These are phyloP conservation scores for Triticum turgidum DNA, from an alignment of 176 grass and related monocot species.

Conservation along the genomic window DNA sequence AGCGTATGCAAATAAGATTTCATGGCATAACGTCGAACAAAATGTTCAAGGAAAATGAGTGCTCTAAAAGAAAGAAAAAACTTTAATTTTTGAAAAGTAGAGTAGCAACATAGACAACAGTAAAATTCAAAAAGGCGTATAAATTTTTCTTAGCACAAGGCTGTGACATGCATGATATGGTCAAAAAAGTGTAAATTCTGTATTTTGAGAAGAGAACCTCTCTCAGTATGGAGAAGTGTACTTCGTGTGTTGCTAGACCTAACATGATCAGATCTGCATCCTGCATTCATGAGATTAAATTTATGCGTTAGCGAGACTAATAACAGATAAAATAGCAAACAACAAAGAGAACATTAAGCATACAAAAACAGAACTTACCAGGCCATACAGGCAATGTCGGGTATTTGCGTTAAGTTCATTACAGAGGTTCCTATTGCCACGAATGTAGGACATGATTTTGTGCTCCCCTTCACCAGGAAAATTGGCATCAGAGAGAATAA, in stretches of 20 bases:
- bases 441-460: constrained; percentile 99
- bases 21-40: constrained; percentile 19
- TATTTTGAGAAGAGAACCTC: constrained; percentile 62
- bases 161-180: not conserved
- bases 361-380: constrained; percentile 56
- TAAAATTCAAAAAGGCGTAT: not conserved
- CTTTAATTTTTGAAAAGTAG: not conserved
- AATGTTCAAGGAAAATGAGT: not conserved
- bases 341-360: not conserved
- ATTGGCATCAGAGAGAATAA: constrained; percentile 99
- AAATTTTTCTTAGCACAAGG: not conserved
- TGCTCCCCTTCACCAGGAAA: constrained; percentile 99
- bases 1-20: constrained; percentile 15
- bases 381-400: constrained; percentile 85
- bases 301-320: constrained; percentile 16
- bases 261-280: constrained; percentile 99
- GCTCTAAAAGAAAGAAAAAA: not conserved
- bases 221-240: constrained; percentile 97
- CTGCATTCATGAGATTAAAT: constrained; percentile 51
- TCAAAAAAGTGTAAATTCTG: constrained; percentile 6
- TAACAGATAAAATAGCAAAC: constrained; percentile 25
- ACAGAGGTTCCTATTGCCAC: constrained; percentile 80
- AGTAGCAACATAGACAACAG: not conserved
- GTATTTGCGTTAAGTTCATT: constrained; percentile 73
- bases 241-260: constrained; percentile 97